Evolutionary conservation across 345 rosid genomes (phyloP).

Genomic region (Garcia nutans): DNA sequence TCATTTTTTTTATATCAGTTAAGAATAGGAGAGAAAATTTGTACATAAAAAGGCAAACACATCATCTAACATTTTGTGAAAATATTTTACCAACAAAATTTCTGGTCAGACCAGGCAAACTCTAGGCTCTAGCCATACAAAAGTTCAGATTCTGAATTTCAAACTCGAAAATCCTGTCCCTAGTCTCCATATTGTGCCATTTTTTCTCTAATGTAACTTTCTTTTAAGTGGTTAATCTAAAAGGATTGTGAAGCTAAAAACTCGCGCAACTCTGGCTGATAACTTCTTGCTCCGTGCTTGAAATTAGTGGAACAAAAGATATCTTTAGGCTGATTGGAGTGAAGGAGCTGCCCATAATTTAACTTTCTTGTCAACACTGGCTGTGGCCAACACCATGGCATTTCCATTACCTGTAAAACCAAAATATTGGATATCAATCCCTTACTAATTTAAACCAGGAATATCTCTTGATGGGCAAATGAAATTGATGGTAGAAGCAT

Average conservation of each 20-base stretch:
- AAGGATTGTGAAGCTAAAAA: background rate
- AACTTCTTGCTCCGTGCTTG: background rate
- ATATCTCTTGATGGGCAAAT: background rate
- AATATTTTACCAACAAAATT: background rate
- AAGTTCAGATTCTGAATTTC: background rate
- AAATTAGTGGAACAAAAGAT: background rate
- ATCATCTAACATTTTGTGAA: background rate
- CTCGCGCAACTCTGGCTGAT: background rate
- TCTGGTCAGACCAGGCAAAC: background rate
- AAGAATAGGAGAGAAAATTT: no score
- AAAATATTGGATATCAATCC: background rate
- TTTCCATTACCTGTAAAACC: constrained; percentile 51
- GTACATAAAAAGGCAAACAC: no score
- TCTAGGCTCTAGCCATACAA: background rate
- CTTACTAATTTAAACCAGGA: no score
- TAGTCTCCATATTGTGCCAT: background rate
- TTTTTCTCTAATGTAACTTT: background rate
- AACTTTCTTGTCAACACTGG: constrained; percentile 85
- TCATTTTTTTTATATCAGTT: no score
- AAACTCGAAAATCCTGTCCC: background rate
- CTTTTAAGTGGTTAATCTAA: background rate
- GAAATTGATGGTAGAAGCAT: no score
- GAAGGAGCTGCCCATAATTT: constrained; percentile 85
- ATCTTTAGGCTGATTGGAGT: constrained; percentile 17
- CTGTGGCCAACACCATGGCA: constrained; percentile 59